Evolutionary conservation across 1,139 yeast species (phyloP).

Genomic region (Zygoascus meyerae): DNA sequence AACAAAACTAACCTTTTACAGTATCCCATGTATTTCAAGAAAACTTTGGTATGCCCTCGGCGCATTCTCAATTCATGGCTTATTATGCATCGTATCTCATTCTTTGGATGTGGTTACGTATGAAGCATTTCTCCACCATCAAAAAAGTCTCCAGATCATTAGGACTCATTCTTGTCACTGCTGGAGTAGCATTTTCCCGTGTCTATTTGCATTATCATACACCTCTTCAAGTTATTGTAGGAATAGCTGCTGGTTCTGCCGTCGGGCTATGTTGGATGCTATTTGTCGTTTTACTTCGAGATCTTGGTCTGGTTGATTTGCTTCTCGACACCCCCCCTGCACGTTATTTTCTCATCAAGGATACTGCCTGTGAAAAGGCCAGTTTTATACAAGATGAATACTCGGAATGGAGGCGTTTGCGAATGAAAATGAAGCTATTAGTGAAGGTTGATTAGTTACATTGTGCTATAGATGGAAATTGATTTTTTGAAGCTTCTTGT

Average conservation of each 20-base stretch:
- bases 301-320: slow-evolving; percentile 33
- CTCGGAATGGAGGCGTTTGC: slow-evolving; percentile 29
- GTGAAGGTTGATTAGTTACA: slow-evolving; percentile 24
- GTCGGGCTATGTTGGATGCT: slow-evolving; percentile 57
- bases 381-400: slow-evolving; percentile 32
- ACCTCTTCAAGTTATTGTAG: slow-evolving; percentile 64
- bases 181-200: slow-evolving; percentile 64
- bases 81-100: slow-evolving; percentile 64
- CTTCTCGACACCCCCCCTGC: slow-evolving; percentile 32
- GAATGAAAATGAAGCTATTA: slow-evolving; percentile 28
- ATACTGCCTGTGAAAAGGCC: slow-evolving; percentile 32
- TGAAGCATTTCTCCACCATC: slow-evolving; percentile 28
- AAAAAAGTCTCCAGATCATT: slow-evolving; percentile 29
- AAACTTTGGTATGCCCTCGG: slow-evolving; percentile 95
- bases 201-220: slow-evolving; percentile 78
- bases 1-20: background rate
- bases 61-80: slow-evolving; percentile 95
- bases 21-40: slow-evolving; percentile 25
- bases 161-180: slow-evolving; percentile 31
- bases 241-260: slow-evolving; percentile 55
- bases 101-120: slow-evolving; percentile 46
- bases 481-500: background rate
- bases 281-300: slow-evolving; percentile 41
- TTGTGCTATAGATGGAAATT: background rate
- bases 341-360: slow-evolving; percentile 34